These are phyloP conservation scores for Thalassiosira livingstoniorum DNA, from an alignment of 352 stramenopile genomes.

Conservation along the genomic window DNA sequence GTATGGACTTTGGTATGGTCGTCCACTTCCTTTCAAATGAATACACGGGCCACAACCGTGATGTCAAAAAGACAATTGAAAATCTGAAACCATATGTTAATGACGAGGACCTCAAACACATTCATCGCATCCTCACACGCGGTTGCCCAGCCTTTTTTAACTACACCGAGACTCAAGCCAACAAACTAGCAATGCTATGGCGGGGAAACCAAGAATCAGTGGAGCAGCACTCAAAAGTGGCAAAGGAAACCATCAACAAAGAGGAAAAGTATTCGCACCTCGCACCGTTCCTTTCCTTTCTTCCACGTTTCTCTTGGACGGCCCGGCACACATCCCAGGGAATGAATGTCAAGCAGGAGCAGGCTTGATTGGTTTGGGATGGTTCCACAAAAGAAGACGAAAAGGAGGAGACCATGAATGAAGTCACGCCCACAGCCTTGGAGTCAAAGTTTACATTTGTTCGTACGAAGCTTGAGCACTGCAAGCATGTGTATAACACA, in stretches of 20 bases:
- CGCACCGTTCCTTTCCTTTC: not conserved
- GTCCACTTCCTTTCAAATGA: constrained; percentile 9
- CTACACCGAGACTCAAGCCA: not conserved
- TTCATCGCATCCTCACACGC: constrained; percentile 3
- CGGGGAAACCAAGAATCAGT: constrained; percentile 29
- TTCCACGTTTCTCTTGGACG: not conserved
- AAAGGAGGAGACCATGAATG: constrained; percentile 17
- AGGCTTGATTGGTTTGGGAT: constrained; percentile 34
- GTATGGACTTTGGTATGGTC: constrained; percentile 4
- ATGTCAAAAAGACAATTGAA: not conserved
- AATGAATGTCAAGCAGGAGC: constrained; percentile 11
- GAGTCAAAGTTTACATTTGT: constrained; percentile 8
- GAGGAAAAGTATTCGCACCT: constrained; percentile 36
- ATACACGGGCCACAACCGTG: constrained; percentile 3
- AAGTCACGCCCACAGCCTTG: not conserved
- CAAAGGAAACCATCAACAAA: constrained; percentile 34
- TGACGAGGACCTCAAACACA: not conserved
- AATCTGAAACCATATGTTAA: not conserved
- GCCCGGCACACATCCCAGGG: constrained; percentile 8
- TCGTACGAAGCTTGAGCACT: too few relatives aligned
- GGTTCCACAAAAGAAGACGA: constrained; percentile 12
- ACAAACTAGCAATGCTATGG: constrained; percentile 14
- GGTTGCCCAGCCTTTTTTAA: constrained; percentile 11
- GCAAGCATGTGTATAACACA: too few relatives aligned
- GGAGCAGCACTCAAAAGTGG: not conserved